phyloP scores from a whole-genome alignment of 306 rosid species.

The Chamaecrista fasciculata region DNA sequence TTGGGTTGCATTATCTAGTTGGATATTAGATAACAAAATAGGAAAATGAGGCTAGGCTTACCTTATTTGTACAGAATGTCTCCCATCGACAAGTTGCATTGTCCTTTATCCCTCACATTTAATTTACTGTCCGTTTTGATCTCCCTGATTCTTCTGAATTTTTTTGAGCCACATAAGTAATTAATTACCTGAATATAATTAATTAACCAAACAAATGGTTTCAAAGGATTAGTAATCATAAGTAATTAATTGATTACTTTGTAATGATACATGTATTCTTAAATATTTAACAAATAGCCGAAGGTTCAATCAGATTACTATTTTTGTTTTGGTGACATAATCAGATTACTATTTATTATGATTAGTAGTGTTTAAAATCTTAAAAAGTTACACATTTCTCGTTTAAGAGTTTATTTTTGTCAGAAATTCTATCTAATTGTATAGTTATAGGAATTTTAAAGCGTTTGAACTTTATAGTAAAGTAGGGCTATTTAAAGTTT shows the following conservation, averaged over 20 bases:
- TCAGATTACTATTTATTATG: no score
- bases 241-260: background rate
- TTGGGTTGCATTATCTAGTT: background rate
- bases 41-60: background rate
- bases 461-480: no score
- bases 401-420: no score
- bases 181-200: background rate
- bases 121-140: background rate
- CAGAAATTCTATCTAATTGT: no score
- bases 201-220: background rate
- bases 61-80: constrained; percentile 1
- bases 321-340: no score
- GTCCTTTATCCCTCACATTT: background rate
- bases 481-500: no score
- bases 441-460: no score
- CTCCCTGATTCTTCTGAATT: background rate
- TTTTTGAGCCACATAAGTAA: background rate
- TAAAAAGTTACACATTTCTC: no score
- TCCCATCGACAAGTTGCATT: constrained; percentile 6
- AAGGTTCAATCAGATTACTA: no score
- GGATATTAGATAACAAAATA: background rate
- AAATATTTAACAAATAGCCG: no score
- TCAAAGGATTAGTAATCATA: background rate
- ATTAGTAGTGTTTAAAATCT: no score
- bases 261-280: no score